Conservation (phyloP, 805 yeast genomes). For the Schizosaccharomyces osmophilus region DNA sequence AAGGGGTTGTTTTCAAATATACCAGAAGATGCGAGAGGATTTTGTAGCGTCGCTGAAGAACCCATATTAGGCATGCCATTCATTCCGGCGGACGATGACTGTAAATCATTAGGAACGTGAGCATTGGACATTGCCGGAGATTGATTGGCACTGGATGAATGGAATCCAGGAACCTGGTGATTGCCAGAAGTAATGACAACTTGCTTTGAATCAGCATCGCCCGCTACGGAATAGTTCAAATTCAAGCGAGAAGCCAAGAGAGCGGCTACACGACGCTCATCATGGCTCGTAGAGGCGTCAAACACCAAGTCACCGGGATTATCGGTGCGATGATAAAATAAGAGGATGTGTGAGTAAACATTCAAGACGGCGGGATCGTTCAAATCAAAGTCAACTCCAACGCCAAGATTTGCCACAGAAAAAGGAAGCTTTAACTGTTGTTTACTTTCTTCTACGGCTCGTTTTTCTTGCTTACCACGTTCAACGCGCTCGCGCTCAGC, state of each 20-base stretch:
- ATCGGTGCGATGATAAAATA: neutral
- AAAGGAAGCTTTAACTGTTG: neutral
- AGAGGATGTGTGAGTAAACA: neutral
- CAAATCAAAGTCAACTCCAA: constrained; percentile 30
- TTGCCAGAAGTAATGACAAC: neutral
- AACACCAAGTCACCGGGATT: neutral
- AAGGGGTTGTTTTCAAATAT: neutral
- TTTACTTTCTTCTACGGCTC: constrained; percentile 37
- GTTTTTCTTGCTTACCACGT: constrained; percentile 78
- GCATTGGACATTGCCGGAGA: neutral
- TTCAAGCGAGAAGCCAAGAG: neutral
- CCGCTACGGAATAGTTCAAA: neutral
- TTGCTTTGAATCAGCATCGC: neutral
- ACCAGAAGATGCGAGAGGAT: neutral
- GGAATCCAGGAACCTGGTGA: neutral
- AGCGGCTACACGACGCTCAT: neutral
- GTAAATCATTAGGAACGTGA: neutral
- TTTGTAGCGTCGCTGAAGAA: neutral
- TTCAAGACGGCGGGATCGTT: constrained; percentile 66
- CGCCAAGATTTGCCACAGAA: neutral
- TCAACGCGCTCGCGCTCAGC: constrained; percentile 88
- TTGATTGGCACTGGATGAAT: neutral
- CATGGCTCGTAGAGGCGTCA: neutral
- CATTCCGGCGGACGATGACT: neutral
- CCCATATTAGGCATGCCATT: neutral